Evolutionary conservation across 495 filamentous ascomycete species (phyloP).

Genomic region (Cenococcum geophilum): DNA sequence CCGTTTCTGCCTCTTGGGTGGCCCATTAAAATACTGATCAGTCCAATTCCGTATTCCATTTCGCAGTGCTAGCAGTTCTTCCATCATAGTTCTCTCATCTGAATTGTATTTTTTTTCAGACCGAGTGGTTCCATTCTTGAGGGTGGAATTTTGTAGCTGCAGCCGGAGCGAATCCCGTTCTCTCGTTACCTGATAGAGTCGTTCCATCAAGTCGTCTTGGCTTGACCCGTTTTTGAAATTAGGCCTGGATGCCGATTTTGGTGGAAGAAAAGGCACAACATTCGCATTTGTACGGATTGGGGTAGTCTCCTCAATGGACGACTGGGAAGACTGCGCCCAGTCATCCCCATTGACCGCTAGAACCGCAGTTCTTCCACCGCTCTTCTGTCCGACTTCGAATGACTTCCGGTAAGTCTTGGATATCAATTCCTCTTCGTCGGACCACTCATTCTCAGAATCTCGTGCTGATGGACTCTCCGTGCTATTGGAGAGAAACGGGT

Average conservation of each 20-base stretch:
- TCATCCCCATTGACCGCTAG: slow-evolving; percentile 9
- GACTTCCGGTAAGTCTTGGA: slow-evolving; percentile 19
- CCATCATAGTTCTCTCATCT: slow-evolving; percentile 27
- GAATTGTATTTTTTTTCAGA: slow-evolving; percentile 16
- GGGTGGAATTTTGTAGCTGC: slow-evolving; percentile 17
- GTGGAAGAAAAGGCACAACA: slow-evolving; percentile 17
- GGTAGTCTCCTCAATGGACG: slow-evolving; percentile 3
- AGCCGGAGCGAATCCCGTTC: slow-evolving; percentile 27
- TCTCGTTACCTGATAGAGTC: slow-evolving; percentile 27
- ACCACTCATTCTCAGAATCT: slow-evolving; percentile 13
- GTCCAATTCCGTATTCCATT: slow-evolving; percentile 27
- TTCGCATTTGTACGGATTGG: not conserved
- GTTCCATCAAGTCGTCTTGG: slow-evolving; percentile 28
- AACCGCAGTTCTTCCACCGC: not conserved
- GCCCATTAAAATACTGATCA: slow-evolving; percentile 26
- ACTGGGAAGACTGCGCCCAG: slow-evolving; percentile 12
- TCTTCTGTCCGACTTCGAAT: slow-evolving; percentile 13
- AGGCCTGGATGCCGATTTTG: slow-evolving; percentile 28
- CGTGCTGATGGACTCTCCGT: slow-evolving; percentile 2
- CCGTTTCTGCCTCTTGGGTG: slow-evolving; percentile 11
- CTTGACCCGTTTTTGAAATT: slow-evolving; percentile 19
- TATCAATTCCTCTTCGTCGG: slow-evolving; percentile 28
- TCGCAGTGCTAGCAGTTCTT: slow-evolving; percentile 25
- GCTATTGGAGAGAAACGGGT: slow-evolving; percentile 23
- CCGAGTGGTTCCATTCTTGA: slow-evolving; percentile 2